These are phyloP conservation scores for Cucurbita moschata DNA, from an alignment of 306 rosid species.

Conservation along the genomic window DNA sequence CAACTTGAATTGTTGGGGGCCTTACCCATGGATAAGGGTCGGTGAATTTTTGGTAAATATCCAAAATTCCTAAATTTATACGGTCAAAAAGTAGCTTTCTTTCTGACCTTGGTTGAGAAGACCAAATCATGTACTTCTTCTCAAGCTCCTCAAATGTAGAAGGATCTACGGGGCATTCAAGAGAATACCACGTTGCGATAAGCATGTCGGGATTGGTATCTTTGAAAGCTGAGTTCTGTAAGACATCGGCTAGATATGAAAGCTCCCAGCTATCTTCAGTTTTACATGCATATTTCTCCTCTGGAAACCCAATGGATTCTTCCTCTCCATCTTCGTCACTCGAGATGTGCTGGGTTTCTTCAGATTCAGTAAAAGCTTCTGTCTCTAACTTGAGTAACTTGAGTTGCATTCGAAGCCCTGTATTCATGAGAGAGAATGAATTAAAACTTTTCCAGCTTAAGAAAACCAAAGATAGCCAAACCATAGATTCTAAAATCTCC, in stretches of 20 bases:
- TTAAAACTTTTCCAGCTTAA: constrained; percentile 3
- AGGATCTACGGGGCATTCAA: constrained; percentile 51
- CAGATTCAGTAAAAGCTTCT: constrained; percentile 30
- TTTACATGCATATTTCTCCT: constrained; percentile 13
- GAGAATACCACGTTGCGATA: constrained; percentile 39
- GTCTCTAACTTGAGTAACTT: constrained; percentile 74
- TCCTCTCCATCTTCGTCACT: constrained; percentile 72
- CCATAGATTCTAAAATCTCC: not conserved
- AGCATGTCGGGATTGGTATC: constrained; percentile 20
- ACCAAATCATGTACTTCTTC: constrained; percentile 32
- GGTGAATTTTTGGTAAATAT: constrained; percentile 32
- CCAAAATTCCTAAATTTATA: constrained; percentile 43
- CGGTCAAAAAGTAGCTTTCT: constrained; percentile 72
- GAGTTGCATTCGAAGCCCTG: constrained; percentile 95
- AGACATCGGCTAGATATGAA: constrained; percentile 40
- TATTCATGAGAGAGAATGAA: constrained; percentile 1
- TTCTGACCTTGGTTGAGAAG: constrained; percentile 41
- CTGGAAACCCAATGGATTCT: constrained; percentile 13
- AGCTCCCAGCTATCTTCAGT: constrained; percentile 53
- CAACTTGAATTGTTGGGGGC: constrained; percentile 12
- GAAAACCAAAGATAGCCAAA: not conserved
- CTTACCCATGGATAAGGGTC: constrained; percentile 45
- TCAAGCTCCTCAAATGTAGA: constrained; percentile 54
- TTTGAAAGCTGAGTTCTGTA: constrained; percentile 37
- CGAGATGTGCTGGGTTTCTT: constrained; percentile 39